These are phyloP conservation scores for Cladobotryum protrusum DNA, from an alignment of 2,329 filamentous ascomycete genomes.

Conservation along the genomic window DNA sequence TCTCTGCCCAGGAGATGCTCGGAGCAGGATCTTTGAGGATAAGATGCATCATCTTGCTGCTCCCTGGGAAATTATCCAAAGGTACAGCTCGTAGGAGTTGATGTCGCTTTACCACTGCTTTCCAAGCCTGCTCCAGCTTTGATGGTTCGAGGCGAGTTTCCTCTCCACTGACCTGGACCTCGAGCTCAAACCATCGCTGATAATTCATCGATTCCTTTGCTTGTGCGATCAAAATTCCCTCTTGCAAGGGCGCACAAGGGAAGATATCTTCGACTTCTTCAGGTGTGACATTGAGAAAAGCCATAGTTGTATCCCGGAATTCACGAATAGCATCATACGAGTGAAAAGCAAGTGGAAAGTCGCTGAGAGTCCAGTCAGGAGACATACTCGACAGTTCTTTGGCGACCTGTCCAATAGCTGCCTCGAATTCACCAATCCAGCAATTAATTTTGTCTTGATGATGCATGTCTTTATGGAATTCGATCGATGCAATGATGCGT, in stretches of 20 bases:
- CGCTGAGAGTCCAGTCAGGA: neutral
- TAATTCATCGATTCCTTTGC: too few relatives aligned
- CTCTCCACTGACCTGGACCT: neutral
- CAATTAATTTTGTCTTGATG: neutral
- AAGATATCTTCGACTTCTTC: neutral
- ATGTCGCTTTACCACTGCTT: slow-evolving; percentile 7
- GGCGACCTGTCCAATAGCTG: slow-evolving; percentile 1
- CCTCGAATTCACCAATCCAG: neutral
- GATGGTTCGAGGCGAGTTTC: too few relatives aligned
- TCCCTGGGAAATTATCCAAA: too few relatives aligned
- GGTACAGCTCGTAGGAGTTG: neutral
- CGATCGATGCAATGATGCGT: neutral
- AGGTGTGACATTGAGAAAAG: neutral
- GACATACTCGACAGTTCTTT: neutral
- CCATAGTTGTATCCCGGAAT: neutral
- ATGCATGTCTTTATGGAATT: neutral
- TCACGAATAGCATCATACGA: neutral
- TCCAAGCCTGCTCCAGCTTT: too few relatives aligned
- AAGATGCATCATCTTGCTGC: too few relatives aligned
- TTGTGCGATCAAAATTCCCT: too few relatives aligned
- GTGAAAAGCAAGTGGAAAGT: neutral
- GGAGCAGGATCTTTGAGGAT: too few relatives aligned
- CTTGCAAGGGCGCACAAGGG: too few relatives aligned
- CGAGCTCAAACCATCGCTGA: neutral
- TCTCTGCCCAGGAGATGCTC: too few relatives aligned